Conservation (phyloP, 306 rosid genomes). For the Trifolium pratense region DNA sequence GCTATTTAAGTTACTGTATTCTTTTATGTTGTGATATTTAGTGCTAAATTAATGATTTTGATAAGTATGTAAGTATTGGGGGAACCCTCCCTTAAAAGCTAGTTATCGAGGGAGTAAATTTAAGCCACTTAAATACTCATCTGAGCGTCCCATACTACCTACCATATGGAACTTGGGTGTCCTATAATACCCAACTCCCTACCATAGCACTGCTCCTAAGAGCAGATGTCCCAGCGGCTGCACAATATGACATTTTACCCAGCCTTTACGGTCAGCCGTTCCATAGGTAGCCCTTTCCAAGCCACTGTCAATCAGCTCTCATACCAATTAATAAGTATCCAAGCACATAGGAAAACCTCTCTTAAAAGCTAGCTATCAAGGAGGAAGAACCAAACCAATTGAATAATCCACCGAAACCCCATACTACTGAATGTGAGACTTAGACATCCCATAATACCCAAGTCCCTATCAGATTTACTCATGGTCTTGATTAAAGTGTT, state of each 20-base stretch:
- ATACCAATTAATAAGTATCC: neutral
- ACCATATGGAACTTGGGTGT: neutral
- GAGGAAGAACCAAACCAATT: slow-evolving; percentile 1
- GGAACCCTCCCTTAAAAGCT: neutral
- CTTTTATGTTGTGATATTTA: slow-evolving; percentile 32
- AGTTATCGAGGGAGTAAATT: neutral
- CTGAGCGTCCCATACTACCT: neutral
- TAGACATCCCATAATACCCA: neutral
- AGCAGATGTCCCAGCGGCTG: neutral
- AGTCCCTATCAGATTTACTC: neutral
- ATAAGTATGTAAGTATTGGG: neutral
- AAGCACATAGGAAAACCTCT: neutral
- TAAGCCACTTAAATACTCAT: neutral
- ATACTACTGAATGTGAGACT: neutral
- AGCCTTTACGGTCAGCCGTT: neutral
- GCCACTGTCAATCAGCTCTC: neutral
- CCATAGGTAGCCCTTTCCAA: neutral
- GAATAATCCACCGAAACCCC: neutral
- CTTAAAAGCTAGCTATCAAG: slow-evolving; percentile 2
- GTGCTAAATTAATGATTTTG: slow-evolving; percentile 15
- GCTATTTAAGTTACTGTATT: slow-evolving; percentile 28
- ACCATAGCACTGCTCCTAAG: neutral
- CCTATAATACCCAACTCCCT: neutral
- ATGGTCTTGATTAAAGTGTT: slow-evolving; percentile 19
- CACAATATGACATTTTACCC: neutral